Conservation (phyloP, 2,329 filamentous ascomycete genomes). For the Fusarium poae region DNA sequence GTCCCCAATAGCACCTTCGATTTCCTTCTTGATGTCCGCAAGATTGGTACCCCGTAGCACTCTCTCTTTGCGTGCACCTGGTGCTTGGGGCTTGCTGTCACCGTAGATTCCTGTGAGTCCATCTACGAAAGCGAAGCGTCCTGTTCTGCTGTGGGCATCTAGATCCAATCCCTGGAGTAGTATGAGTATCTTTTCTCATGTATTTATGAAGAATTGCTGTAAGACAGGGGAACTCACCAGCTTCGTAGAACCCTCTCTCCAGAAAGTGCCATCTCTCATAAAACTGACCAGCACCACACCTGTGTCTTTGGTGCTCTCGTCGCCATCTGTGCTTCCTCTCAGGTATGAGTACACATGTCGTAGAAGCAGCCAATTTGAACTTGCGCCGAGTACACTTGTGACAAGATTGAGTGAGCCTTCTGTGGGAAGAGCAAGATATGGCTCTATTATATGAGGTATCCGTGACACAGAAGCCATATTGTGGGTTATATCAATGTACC, state of each 20-base stretch:
- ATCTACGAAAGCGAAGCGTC: slow-evolving; percentile 80
- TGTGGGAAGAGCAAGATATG: slow-evolving; percentile 70
- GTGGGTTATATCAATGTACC: neutral
- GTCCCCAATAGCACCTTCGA: slow-evolving; percentile 58
- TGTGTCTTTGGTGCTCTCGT: slow-evolving; percentile 50
- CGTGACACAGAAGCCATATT: slow-evolving; percentile 57
- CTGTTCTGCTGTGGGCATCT: slow-evolving; percentile 67
- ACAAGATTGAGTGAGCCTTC: slow-evolving; percentile 73
- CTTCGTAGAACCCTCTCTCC: slow-evolving; percentile 77
- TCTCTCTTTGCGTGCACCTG: slow-evolving; percentile 30
- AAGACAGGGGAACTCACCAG: slow-evolving; percentile 61
- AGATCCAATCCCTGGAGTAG: slow-evolving; percentile 75
- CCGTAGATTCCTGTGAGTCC: slow-evolving; percentile 73
- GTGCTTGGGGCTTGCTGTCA: slow-evolving; percentile 10
- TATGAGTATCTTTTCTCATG: slow-evolving; percentile 5
- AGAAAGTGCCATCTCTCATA: slow-evolving; percentile 81
- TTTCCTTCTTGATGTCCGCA: slow-evolving; percentile 55
- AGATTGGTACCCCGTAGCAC: slow-evolving; percentile 52
- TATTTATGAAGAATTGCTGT: neutral
- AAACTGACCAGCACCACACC: slow-evolving; percentile 85
- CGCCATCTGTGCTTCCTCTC: slow-evolving; percentile 42
- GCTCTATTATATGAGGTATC: slow-evolving; percentile 73
- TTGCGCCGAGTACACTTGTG: slow-evolving; percentile 75
- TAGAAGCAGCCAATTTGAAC: slow-evolving; percentile 74
- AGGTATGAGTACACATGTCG: slow-evolving; percentile 67